Evolutionary conservation across 352 stramenopile genomes (phyloP).

Genomic region (Phytophthora sp.): DNA sequence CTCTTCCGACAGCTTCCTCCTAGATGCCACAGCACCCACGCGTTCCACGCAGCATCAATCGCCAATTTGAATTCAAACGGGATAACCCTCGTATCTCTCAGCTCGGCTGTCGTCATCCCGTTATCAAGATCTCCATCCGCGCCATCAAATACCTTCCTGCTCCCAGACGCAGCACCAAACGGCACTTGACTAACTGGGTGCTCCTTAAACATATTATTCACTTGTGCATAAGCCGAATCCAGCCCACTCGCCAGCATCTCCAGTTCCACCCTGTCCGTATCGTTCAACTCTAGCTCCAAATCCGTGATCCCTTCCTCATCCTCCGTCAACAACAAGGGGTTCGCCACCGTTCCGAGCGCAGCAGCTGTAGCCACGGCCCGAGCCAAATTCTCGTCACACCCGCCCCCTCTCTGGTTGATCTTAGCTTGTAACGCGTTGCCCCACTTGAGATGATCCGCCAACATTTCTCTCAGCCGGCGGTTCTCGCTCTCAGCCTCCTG

Average conservation of each 20-base stretch:
- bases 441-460: slow-evolving; percentile 32
- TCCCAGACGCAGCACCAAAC: slow-evolving; percentile 12
- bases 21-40: slow-evolving; percentile 44
- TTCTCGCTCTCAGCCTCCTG: slow-evolving; percentile 35
- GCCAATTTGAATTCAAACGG: slow-evolving; percentile 39
- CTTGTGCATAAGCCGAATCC: slow-evolving; percentile 27
- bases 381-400: slow-evolving; percentile 1
- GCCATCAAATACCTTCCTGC: slow-evolving; percentile 23
- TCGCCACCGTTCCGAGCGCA: slow-evolving; percentile 19
- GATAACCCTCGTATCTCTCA: slow-evolving; percentile 37
- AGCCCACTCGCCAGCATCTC: slow-evolving; percentile 37
- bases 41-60: slow-evolving; percentile 43
- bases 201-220: slow-evolving; percentile 31
- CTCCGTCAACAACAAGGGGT: slow-evolving; percentile 27
- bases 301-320: slow-evolving; percentile 37
- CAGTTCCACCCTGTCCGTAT: slow-evolving; percentile 31
- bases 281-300: slow-evolving; percentile 31
- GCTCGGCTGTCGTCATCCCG: slow-evolving; percentile 17
- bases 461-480: slow-evolving; percentile 18
- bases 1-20: slow-evolving; percentile 40
- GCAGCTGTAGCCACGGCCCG: slow-evolving; percentile 12
- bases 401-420: slow-evolving; percentile 9
- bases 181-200: slow-evolving; percentile 7
- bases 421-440: slow-evolving; percentile 25
- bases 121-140: not conserved